phyloP scores from a whole-genome alignment of 192 early-diverging fungal species.

The Coemansia sp. region DNA sequence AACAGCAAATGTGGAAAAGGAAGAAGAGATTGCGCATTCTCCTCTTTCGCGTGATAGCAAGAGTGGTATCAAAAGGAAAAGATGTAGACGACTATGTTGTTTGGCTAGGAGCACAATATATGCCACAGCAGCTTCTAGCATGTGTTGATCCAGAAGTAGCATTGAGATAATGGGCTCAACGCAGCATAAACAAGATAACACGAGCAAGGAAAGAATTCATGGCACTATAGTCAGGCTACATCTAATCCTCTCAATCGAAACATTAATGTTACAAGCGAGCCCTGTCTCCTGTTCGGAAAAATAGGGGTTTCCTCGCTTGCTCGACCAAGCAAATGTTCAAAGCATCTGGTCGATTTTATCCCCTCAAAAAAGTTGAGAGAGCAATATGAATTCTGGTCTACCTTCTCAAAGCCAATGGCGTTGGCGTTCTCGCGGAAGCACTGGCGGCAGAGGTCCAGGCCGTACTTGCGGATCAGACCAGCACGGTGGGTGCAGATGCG shows the following conservation, averaged over 20 bases:
- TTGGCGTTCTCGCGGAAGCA: slow-evolving; percentile 99
- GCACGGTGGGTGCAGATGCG: slow-evolving; percentile 99
- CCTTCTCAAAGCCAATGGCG: slow-evolving; percentile 99
- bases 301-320: slow-evolving; percentile 27
- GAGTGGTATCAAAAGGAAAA: not conserved
- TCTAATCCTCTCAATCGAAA: not conserved
- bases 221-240: not conserved
- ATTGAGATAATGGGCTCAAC: not conserved
- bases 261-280: slow-evolving; percentile 12
- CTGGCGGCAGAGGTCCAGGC: slow-evolving; percentile 98
- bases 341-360: slow-evolving; percentile 4
- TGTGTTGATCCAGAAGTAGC: not conserved
- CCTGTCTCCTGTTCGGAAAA: slow-evolving; percentile 35
- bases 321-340: slow-evolving; percentile 15
- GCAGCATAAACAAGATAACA: not conserved
- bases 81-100: not conserved
- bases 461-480: slow-evolving; percentile 99
- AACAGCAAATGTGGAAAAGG: not conserved
- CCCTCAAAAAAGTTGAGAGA: not conserved
- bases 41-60: not conserved
- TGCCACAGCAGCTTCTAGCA: not conserved
- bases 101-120: not conserved
- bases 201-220: not conserved
- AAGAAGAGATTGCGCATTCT: slow-evolving; percentile 1
- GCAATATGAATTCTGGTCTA: slow-evolving; percentile 40